These are phyloP conservation scores for Aspergillus puulaauensis DNA, from an alignment of 2,329 filamentous ascomycete species.

Conservation along the genomic window DNA sequence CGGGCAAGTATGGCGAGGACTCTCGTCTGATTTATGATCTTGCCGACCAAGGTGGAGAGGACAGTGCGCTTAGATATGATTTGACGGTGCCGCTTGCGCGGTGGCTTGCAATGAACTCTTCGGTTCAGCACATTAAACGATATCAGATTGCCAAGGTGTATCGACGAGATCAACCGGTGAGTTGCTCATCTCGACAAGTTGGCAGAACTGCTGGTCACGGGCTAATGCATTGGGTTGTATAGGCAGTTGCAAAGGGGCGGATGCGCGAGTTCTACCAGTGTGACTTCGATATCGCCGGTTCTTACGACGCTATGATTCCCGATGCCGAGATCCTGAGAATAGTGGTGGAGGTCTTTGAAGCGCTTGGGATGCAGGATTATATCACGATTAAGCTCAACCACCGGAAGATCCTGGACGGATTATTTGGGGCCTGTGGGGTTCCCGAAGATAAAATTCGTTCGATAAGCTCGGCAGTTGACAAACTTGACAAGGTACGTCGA, in stretches of 20 bases:
- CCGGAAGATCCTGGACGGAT: slow-evolving; percentile 87
- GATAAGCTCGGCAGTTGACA: slow-evolving; percentile 92
- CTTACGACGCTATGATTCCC: slow-evolving; percentile 85
- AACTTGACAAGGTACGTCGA: slow-evolving; percentile 74
- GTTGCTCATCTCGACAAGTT: neutral
- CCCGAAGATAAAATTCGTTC: slow-evolving; percentile 81
- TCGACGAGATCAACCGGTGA: slow-evolving; percentile 67
- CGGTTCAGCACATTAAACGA: slow-evolving; percentile 80
- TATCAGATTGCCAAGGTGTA: slow-evolving; percentile 96
- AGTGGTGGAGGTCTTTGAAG: slow-evolving; percentile 80
- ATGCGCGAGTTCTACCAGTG: slow-evolving; percentile 98
- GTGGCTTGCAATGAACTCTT: slow-evolving; percentile 88
- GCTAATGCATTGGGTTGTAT: neutral
- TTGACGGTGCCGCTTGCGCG: slow-evolving; percentile 87
- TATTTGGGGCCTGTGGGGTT: slow-evolving; percentile 89
- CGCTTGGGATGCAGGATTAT: slow-evolving; percentile 68
- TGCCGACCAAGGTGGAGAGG: slow-evolving; percentile 82
- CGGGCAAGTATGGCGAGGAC: slow-evolving; percentile 90
- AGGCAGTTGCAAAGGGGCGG: slow-evolving; percentile 80
- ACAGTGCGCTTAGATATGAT: slow-evolving; percentile 82
- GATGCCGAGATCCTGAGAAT: slow-evolving; percentile 88
- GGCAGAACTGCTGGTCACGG: neutral
- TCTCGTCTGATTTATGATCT: slow-evolving; percentile 90
- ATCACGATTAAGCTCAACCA: slow-evolving; percentile 95
- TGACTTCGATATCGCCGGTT: slow-evolving; percentile 90